A percentile compares a stretch with the other conserved stretches of the same genome.
Evolutionary conservation across 2,329 filamentous ascomycete species (phyloP).

Genomic region (Talaromyces verruculosus): DNA sequence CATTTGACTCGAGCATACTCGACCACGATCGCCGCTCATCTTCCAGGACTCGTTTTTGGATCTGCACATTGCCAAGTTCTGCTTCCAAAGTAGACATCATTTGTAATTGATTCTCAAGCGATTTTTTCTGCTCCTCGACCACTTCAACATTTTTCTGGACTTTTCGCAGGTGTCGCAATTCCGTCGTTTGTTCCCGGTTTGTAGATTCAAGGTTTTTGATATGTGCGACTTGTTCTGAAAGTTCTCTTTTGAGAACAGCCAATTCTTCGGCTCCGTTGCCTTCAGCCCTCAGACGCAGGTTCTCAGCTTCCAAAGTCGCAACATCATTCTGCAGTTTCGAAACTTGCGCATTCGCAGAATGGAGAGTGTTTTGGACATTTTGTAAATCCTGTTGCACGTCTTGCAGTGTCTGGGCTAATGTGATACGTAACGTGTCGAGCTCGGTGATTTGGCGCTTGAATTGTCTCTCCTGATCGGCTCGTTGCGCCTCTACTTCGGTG

Average conservation of each 20-base stretch:
- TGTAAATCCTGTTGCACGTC: conserved; percentile 56
- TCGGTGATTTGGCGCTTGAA: conserved; percentile 59
- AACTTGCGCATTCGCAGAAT: conserved; percentile 65
- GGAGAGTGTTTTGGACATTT: conserved; percentile 56
- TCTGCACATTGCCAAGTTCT: conserved; percentile 74
- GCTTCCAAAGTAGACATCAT: conserved; percentile 70
- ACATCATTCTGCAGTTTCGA: conserved; percentile 68
- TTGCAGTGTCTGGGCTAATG: conserved; percentile 57
- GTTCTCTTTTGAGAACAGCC: conserved; percentile 78
- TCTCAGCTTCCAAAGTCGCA: conserved; percentile 75
- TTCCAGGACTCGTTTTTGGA: conserved; percentile 83
- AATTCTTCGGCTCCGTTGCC: conserved; percentile 84
- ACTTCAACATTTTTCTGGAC: conserved; percentile 85
- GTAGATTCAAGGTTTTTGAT: conserved; percentile 79
- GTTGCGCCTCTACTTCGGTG: conserved; percentile 75
- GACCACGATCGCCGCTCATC: conserved; percentile 87
- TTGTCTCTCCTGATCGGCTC: conserved; percentile 68
- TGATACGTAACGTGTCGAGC: conserved; percentile 60
- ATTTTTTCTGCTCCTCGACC: conserved; percentile 91
- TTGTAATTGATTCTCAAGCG: conserved; percentile 73
- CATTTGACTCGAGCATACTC: conserved; percentile 73
- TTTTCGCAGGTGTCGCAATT: conserved; percentile 79
- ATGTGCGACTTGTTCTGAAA: conserved; percentile 88
- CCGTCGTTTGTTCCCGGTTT: conserved; percentile 74
- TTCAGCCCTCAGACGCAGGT: conserved; percentile 79